phyloP scores from a whole-genome alignment of 2,329 filamentous ascomycete genomes.

The Anisogramma anomala region DNA sequence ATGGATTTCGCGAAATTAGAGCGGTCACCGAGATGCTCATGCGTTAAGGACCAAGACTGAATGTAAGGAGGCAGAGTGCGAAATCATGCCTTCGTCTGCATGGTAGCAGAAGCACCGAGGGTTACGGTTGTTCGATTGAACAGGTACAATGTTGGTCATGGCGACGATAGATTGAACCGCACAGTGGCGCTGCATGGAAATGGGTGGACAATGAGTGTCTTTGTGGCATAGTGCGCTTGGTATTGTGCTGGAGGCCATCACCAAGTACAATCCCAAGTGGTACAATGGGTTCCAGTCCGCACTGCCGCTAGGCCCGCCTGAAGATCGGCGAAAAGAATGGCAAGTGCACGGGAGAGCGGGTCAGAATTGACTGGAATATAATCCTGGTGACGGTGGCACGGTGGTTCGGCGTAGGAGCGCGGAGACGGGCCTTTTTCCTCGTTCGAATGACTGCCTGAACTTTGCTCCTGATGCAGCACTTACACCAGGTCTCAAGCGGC shows the following conservation, averaged over 20 bases:
- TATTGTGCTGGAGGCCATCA: conserved; percentile 1
- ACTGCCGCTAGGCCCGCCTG: no score
- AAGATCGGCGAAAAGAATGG: no score
- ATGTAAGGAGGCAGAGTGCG: neutral
- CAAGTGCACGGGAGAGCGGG: no score
- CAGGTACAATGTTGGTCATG: neutral
- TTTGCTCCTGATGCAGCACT: neutral
- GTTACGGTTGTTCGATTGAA: neutral
- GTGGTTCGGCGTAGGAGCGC: no score
- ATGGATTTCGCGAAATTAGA: neutral
- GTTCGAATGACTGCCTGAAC: no score
- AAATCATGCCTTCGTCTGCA: neutral
- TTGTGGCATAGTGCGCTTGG: neutral
- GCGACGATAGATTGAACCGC: neutral
- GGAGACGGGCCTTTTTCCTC: no score
- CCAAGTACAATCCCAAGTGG: conserved; percentile 3
- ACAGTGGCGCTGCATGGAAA: neutral
- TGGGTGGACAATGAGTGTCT: neutral
- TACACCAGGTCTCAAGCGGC: neutral
- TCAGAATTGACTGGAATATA: no score
- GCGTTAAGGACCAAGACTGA: neutral
- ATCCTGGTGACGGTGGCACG: no score
- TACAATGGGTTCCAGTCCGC: conserved; percentile 4
- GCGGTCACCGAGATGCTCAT: neutral
- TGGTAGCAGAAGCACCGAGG: neutral